Base-by-base conservation (phyloP, 2,329 filamentous ascomycete genomes). In the Colletotrichum abscissum region DNA sequence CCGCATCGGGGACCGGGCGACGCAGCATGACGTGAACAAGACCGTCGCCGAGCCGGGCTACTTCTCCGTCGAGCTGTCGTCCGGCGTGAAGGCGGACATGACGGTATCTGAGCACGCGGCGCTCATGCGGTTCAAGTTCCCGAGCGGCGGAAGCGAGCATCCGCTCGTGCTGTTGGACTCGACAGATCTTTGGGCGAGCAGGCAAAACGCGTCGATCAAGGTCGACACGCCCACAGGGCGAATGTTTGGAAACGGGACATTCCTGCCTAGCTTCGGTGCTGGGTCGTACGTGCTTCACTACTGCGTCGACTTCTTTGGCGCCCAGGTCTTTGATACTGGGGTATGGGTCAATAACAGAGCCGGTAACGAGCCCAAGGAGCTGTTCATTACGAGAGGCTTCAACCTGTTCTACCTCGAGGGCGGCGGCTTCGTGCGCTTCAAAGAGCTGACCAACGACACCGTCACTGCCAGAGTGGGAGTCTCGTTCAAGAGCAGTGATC, bases 381-480 rank as follows among this genome's bases (percentile, higher is more conserved):
- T 84, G 2, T 82, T 78, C 64, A 72, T 82, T 78, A 81, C 80
- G 0, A 81, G 86, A 52, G 84, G 82, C 46, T 83, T 85, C 73
- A 85, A 85, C 75, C 78, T 81, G 63, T 84, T 86, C 49, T 83
- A 80, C 35, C 78, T 87, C 4, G 82, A 84, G 65, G 82, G 80
- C 0, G 90, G 90, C 2, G 89, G 86, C 2, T 92, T 89, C 84
- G 85, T 86, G 14, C 86, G 88, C 35, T 92, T 92, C 70, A 74
- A 86, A 55, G 76, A 86, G 3, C 72, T 82, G 8, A 55, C 59
- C n/a, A 76, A 87, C 66, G 84, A 85, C 28, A 85, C 85, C 2
- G 82, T 93, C 16, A 80, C 88, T n/a, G 90, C 86, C 9, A 84
- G 91, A 26, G 88, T 92, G 63, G 92, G 91, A 0, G 81, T 92